Evolutionary conservation across 1,139 yeast species (phyloP), one percentile per base, ranked within the genome.

Genomic region (Kodamaea fungicola): DNA sequence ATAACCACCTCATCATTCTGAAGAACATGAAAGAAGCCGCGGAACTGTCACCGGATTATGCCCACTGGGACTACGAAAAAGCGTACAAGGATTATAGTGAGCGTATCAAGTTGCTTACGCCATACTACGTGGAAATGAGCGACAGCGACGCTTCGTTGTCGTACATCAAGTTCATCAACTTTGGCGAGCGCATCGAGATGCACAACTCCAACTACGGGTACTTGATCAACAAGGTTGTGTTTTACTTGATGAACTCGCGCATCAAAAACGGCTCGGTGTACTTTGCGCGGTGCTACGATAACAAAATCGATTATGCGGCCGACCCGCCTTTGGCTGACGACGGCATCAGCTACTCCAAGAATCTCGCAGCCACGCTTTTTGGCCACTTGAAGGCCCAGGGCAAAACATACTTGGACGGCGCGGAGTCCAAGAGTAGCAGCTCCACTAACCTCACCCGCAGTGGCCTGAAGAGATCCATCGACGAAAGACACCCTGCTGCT

Each of bases 161-260:
- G 25, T 90, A 79, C 59, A 84, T 90, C 54, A 87, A 88, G 59
- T 78, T 87, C 49, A 82, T 87, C 52, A 89, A 92, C 58, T 92
- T 90, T 57, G 96, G 96, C n/a, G 92, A 89, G 56, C 66, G 85
- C 43, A 74, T 94, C 42, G 81, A 85, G 38, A 76, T 92, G 43
- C 84, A 86, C 62, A 80, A 86, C 52, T 81, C 92, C 28, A 83
- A 83, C 49, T 78, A 86, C 49, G 97, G 97, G 10, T 92, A 90
- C 59, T 71, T 92, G 57, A 82, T 88, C 45, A 87, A 90, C 57
- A 83, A 92, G 52, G 92, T 90, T 31, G 88, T 90, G 16, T 88
- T 87, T 59, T 90, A 86, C 61, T 67, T 90, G 54, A 85, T 90
- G 88, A 90, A 90, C 62, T 75, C 92, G 9, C 76, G 88, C 47